Conservation (phyloP, 1,139 yeast genomes). For the Pneumocystis wakefieldiae region DNA sequence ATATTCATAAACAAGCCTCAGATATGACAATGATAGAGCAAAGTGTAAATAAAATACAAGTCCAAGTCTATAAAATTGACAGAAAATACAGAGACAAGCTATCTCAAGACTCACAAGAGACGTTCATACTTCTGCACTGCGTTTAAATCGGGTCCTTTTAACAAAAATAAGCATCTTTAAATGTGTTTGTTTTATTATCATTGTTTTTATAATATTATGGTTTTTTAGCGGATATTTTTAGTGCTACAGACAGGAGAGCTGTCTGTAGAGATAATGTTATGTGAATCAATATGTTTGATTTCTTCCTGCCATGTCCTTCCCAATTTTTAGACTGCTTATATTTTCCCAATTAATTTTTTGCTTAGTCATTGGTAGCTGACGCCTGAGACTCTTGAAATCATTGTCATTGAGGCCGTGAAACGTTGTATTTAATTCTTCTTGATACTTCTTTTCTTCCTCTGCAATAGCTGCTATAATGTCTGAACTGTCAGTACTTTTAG, state of each 20-base stretch:
- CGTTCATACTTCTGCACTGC: not conserved
- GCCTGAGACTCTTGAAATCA: slow-evolving; percentile 68
- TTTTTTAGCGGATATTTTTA: not conserved
- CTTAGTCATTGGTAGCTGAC: slow-evolving; percentile 83
- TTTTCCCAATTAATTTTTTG: slow-evolving; percentile 91
- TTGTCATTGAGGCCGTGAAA: slow-evolving; percentile 64
- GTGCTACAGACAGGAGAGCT: not conserved
- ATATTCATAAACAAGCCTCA: not conserved
- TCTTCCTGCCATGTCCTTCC: slow-evolving; percentile 48
- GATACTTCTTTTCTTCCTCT: slow-evolving; percentile 36
- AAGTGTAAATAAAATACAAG: not conserved
- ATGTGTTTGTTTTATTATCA: not conserved
- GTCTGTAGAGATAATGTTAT: not conserved
- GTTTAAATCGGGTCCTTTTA: not conserved
- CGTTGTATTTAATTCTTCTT: slow-evolving; percentile 44
- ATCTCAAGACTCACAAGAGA: not conserved
- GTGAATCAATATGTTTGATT: not conserved
- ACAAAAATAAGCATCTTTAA: not conserved
- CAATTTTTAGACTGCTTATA: slow-evolving; percentile 76
- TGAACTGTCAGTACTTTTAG: slow-evolving; percentile 4
- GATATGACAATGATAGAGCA: not conserved
- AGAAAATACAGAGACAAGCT: not conserved
- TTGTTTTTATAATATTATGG: not conserved
- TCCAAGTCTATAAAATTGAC: not conserved
- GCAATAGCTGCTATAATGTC: slow-evolving; percentile 19